These are phyloP conservation scores for Trematosphaeria pertusa DNA, from an alignment of 2,329 filamentous ascomycete species.

Conservation along the genomic window DNA sequence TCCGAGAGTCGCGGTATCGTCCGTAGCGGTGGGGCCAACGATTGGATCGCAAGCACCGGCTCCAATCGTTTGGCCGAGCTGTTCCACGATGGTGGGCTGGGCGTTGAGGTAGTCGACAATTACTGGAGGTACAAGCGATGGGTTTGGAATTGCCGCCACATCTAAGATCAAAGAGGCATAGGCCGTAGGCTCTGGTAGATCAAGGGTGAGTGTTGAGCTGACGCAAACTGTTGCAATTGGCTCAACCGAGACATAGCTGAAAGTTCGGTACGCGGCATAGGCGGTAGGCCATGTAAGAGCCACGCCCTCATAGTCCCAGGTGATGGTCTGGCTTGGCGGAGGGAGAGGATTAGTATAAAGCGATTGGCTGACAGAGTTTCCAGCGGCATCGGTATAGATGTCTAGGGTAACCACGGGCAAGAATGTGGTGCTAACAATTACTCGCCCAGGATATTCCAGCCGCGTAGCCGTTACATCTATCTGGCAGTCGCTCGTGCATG, in stretches of 20 bases:
- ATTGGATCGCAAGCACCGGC: constrained; percentile 42
- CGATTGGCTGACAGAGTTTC: constrained; percentile 20
- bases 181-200: constrained; percentile 35
- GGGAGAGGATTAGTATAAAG: constrained; percentile 21
- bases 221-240: constrained; percentile 29
- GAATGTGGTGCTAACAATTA: background rate
- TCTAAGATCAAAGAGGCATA: constrained; percentile 33
- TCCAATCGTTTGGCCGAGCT: constrained; percentile 37
- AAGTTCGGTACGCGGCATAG: constrained; percentile 40
- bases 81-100: constrained; percentile 34
- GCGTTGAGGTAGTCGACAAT: constrained; percentile 41
- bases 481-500: constrained; percentile 36
- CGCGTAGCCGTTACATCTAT: constrained; percentile 41
- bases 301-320: constrained; percentile 35
- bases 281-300: constrained; percentile 40
- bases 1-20: constrained; percentile 10
- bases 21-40: constrained; percentile 16
- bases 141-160: constrained; percentile 26
- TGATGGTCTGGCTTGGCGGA: constrained; percentile 23
- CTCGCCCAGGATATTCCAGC: constrained; percentile 33
- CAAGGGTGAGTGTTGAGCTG: constrained; percentile 21
- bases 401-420: constrained; percentile 30
- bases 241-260: constrained; percentile 34
- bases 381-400: constrained; percentile 24
- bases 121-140: constrained; percentile 29